A percentile compares a stretch with the other conserved stretches of the same genome.
Evolutionary conservation across 768 basidiomycete species (phyloP).

Genomic region (Cyclocybe cylindracea): DNA sequence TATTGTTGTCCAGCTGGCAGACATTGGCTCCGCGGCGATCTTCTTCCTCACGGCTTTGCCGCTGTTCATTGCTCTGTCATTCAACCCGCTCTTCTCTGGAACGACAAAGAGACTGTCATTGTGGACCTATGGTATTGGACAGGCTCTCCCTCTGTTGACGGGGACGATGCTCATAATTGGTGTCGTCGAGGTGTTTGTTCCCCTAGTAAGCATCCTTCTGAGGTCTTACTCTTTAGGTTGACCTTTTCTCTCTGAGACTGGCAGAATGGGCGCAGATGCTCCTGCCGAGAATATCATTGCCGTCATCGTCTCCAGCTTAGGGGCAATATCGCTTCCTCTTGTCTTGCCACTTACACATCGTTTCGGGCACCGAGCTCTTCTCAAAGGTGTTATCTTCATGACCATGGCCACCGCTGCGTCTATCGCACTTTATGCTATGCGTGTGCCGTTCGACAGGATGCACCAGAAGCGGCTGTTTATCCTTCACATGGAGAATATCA

Average conservation of each 20-base stretch:
- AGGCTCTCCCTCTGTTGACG: constrained; percentile 52
- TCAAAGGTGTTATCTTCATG: constrained; percentile 43
- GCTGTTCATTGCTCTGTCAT: constrained; percentile 53
- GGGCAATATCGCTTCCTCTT: constrained; percentile 60
- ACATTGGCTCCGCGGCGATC: constrained; percentile 76
- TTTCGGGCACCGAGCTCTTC: constrained; percentile 45
- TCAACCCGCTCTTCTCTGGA: constrained; percentile 44
- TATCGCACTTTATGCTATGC: constrained; percentile 62
- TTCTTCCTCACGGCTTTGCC: constrained; percentile 66
- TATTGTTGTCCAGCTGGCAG: constrained; percentile 58
- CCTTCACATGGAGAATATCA: constrained; percentile 82
- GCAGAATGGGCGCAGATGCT: constrained; percentile 77
- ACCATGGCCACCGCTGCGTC: constrained; percentile 45
- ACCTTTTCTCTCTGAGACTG: constrained; percentile 52
- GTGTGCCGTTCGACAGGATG: constrained; percentile 72
- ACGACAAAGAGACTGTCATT: constrained; percentile 45
- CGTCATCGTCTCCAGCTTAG: constrained; percentile 62
- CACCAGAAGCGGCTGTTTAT: constrained; percentile 90
- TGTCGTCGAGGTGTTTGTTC: constrained; percentile 87
- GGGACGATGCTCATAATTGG: constrained; percentile 60
- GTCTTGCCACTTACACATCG: constrained; percentile 74
- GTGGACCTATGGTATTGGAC: constrained; percentile 64
- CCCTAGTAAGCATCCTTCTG: constrained; percentile 53
- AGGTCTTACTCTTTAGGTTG: constrained; percentile 2
- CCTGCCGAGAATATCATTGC: constrained; percentile 91